phyloP scores from a whole-genome alignment of 1,284 basidiomycete genomes.

The Microbotryum violaceum region DNA sequence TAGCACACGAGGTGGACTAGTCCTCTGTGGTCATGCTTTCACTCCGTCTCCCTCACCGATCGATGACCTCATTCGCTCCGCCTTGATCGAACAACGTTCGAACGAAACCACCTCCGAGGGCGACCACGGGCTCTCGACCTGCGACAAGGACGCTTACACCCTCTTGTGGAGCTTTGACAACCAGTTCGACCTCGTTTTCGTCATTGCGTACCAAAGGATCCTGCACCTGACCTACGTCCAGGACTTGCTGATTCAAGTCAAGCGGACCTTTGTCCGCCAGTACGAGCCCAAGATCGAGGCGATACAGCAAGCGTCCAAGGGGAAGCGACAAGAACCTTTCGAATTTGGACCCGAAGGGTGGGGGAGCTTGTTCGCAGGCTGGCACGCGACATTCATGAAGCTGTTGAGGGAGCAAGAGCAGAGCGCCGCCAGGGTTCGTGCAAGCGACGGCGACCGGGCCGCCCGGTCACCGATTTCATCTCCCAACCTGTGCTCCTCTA shows the following conservation, averaged over 20 bases:
- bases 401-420: slow-evolving; percentile 66
- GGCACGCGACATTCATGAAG: slow-evolving; percentile 74
- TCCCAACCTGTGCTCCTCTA: not conserved
- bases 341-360: slow-evolving; percentile 9
- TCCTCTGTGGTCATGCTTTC: slow-evolving; percentile 69
- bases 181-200: slow-evolving; percentile 87
- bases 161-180: slow-evolving; percentile 87
- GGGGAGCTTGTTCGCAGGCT: slow-evolving; percentile 53
- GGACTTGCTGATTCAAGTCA: slow-evolving; percentile 69
- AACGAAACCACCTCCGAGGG: slow-evolving; percentile 34
- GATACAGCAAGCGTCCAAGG: slow-evolving; percentile 17
- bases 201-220: slow-evolving; percentile 94
- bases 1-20: slow-evolving; percentile 62
- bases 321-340: not conserved
- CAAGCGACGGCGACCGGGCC: not conserved
- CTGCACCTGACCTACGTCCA: slow-evolving; percentile 91
- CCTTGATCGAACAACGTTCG: slow-evolving; percentile 70
- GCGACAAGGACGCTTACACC: slow-evolving; percentile 80
- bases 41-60: slow-evolving; percentile 71
- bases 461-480: not conserved
- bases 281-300: slow-evolving; percentile 46
- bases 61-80: slow-evolving; percentile 80
- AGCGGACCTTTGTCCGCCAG: slow-evolving; percentile 72
- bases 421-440: slow-evolving; percentile 57
- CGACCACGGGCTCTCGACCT: slow-evolving; percentile 41